A percentile compares a stretch with the other conserved stretches of the same genome.
Conservation (phyloP, 2,329 filamentous ascomycete species). For the Trichoderma sp. region DNA sequence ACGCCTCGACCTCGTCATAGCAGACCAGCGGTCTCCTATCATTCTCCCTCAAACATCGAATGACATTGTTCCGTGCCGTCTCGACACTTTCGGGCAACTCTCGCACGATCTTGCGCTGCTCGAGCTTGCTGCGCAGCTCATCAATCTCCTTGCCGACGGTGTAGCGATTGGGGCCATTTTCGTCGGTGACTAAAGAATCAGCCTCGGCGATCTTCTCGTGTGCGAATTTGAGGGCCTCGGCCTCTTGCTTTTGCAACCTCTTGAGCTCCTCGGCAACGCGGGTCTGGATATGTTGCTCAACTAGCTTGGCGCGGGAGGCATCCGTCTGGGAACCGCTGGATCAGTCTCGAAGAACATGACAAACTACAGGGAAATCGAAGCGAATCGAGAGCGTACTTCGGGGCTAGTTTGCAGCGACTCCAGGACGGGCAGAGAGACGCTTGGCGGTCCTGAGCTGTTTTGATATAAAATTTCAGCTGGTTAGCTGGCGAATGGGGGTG, state of each 20-base stretch:
- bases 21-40: constrained; percentile 89
- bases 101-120: constrained; percentile 62
- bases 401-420: constrained; percentile 78
- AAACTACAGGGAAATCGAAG: not conserved
- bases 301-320: constrained; percentile 73
- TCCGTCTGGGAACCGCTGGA: constrained; percentile 64
- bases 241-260: constrained; percentile 69
- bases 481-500: not conserved
- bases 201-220: constrained; percentile 64
- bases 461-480: constrained; percentile 22
- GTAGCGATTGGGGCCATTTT: constrained; percentile 39
- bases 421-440: constrained; percentile 75
- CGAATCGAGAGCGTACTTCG: constrained; percentile 60
- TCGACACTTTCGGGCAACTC: constrained; percentile 69
- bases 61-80: constrained; percentile 70
- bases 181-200: constrained; percentile 51
- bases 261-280: constrained; percentile 84
- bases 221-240: constrained; percentile 64
- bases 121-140: constrained; percentile 56
- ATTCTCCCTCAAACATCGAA: constrained; percentile 77
- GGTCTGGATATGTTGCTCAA: constrained; percentile 84
- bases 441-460: constrained; percentile 44
- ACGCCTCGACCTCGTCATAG: constrained; percentile 87
- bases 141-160: constrained; percentile 59
- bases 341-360: not conserved